Evolutionary conservation across 2,329 filamentous ascomycete species (phyloP).

Genomic region (Ramularia endophylla): DNA sequence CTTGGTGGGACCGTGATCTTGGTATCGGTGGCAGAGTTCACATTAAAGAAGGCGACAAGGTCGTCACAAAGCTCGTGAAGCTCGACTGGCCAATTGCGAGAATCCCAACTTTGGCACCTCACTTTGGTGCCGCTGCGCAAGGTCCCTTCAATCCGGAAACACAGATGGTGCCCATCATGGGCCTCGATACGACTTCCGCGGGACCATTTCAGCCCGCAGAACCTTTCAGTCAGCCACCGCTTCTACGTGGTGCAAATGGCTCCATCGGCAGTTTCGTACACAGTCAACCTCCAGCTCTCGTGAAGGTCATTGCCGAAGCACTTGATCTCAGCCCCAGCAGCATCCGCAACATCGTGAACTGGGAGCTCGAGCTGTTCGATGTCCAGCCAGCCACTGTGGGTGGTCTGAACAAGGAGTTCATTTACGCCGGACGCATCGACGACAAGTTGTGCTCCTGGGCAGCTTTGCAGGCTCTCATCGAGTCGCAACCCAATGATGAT

Average conservation of each 20-base stretch:
- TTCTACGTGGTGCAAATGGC: conserved; percentile 44
- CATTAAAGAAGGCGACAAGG: conserved; percentile 74
- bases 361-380: conserved; percentile 96
- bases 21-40: conserved; percentile 85
- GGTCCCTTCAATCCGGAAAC: conserved; percentile 80
- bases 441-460: conserved; percentile 97
- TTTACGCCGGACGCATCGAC: conserved; percentile 91
- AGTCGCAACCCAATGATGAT: conserved; percentile 47
- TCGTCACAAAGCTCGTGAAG: conserved; percentile 76
- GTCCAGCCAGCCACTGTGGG: conserved; percentile 76
- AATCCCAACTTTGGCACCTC: conserved; percentile 85
- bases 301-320: conserved; percentile 72
- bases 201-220: conserved; percentile 32
- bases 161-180: conserved; percentile 89
- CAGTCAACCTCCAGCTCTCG: conserved; percentile 78
- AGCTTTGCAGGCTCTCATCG: conserved; percentile 74
- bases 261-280: conserved; percentile 63
- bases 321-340: conserved; percentile 60
- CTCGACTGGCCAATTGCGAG: conserved; percentile 91
- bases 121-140: conserved; percentile 70
- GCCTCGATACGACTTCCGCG: conserved; percentile 57
- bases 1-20: conserved; percentile 97
- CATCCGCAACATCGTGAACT: conserved; percentile 69
- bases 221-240: conserved; percentile 30
- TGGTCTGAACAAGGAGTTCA: conserved; percentile 86